Evolutionary conservation across 768 basidiomycete genomes (phyloP), one percentile per base, ranked within the genome.

Genomic region (Leccinum arenicola): DNA sequence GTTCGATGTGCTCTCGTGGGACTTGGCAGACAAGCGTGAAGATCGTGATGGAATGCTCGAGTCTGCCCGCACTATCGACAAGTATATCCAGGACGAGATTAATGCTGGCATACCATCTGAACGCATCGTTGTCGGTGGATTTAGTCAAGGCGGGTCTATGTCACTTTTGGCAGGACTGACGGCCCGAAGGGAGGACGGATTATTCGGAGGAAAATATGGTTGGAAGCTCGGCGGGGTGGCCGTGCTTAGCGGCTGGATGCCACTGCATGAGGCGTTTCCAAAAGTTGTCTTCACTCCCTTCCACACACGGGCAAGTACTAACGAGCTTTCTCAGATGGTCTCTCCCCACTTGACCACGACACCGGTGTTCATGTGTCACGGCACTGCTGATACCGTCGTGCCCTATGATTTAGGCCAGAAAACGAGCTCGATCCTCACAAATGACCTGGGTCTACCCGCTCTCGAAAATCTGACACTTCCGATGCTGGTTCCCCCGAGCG

Each of bases 351-450:
- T 87, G 17, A 74, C 79, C 49, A 79, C 81, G 4, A 79, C 84
- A 21, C 90, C 93, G 1, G 79, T 95, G 29, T 95, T 96, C 74
- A 91, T 91, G 85, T 95, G 89, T 12, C 91, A 94, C 62, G 94
- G 94, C 23, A 81, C 78, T 6, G 78, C 71, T 15, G 95, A 98
- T 74, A 86, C 83, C 7, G 78, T 96, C 23, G 87, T 97, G 55
- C 79, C 79, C 58, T 79, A 78, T 64, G 62, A 79, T 27, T 77
- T 85, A 52, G 84, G 84, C 23, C 70, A 79, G 55, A 71, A 72
- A 52, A 89, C 90, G 8, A 74, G 80, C 38, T 80, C 85, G 7
- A 81, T 82, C 59, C 74, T 95, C 48, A 81, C 78, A 36, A 69
- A 77, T 14, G 65, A 80, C 15, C 68, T 91, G 43, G 83, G 84